Base-by-base conservation (phyloP, 1,284 basidiomycete genomes). In the Ustilago loliicola region DNA sequence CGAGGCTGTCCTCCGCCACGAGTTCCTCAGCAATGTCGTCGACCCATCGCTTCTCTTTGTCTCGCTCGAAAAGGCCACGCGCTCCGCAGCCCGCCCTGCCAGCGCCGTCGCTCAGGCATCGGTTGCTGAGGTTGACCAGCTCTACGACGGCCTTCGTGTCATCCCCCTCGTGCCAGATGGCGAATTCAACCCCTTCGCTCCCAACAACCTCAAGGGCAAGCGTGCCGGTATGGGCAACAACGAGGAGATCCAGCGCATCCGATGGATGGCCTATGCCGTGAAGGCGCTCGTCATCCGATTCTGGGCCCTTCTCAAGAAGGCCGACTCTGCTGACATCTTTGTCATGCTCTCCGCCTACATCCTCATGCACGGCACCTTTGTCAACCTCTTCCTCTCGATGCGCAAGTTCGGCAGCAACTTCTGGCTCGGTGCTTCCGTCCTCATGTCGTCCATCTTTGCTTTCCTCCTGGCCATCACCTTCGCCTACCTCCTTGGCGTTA, bases 331-430 rank as follows among this genome's bases (percentile, higher is more conserved):
- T 25, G 96, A 99, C 87, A 98, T 99, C 83, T 90, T 96, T 62
- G 92, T 98, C 79, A 94, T 99, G 83, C 90, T 98, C n/a, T 90
- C 93, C 6, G 97, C 96, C 30, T 99, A 99, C 87, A 88, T 96
- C 59, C 89, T 98, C 66, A 99, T 99, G 96, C 96, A 98, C 88
- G 90, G 89, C 30, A 96, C 96, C 1, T 98, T 99, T 88, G 91
- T 95, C 87, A 92, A 95, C 66, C 79, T 86, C 53, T 86, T 85
- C 70, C 77, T 86, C 48, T 84, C 83, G 34, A 85, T 86, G 85
- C 80, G 85, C 58, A 82, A 79, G 36, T 86, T 86, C 52, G 84
- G 84, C 47, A 77, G 74, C 61, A 77, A 83, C 42, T 83, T 85
- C 53, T 86, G 85, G 85, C 82, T 86, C 55, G 93, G 92, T 11